Evolutionary conservation across 495 filamentous ascomycete species (phyloP), one percentile per base, ranked within the genome.

Genomic region (Aspergillus cristatus): DNA sequence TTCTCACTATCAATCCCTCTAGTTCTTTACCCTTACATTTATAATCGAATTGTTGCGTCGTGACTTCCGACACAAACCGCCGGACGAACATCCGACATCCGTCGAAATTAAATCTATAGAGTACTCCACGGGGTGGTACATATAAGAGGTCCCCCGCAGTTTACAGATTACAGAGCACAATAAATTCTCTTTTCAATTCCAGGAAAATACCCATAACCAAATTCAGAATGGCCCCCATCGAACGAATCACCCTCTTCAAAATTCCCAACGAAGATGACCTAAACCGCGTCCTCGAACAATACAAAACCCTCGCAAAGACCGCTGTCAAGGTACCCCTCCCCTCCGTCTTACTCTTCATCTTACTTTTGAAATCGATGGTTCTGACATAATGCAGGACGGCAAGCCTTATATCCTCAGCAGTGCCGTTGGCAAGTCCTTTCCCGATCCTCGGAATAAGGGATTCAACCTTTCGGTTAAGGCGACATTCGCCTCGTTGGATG

Each of bases 401-500:
- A 76, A 82, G 44, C 79, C 77, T 1, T 86, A 84, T 51, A 81
- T 85, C 48, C 41, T 75, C 34, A 47, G 49, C 35, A 51, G 68
- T 7, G 52, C 55, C 18, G 74, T 67, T 1, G 67, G 67, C 6
- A 42, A 47, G 11, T 59, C 70, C 3, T 48, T 68, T 43, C 50
- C 61, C 1, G 76, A 83, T 47, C 61, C 68, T 2, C 71, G 76
- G 3, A 71, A 68, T 45, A 64, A 77, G 47, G 82, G 79, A n/a
- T 83, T 61, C 60, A 84, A 72, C 5, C 38, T 85, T 28, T 65
- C 71, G 7, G 70, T 72, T 10, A 68, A 74, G 48, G 71, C 67
- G 35, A 68, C 67, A 29, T 86, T 86, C 43, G 67, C 68, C 5
- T 75, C 51, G 28, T 33, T 78, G 36, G 80, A 78, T 7, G 82